Conservation (phyloP, 371 early-diverging fungal species). For the Catenaria anguillulae region DNA sequence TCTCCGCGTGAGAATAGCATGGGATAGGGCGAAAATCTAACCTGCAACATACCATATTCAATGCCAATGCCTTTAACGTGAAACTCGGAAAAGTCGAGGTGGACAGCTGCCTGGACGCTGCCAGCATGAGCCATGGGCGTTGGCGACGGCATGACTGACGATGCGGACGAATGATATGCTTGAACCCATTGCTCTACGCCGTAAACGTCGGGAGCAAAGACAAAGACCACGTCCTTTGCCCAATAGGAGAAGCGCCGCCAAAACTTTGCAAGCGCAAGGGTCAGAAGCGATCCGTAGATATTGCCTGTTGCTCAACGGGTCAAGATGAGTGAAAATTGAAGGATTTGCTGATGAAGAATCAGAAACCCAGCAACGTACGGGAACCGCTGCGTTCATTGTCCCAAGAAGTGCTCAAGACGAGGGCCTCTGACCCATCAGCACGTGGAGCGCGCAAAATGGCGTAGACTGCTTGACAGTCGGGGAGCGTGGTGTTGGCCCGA, state of each 20-base stretch:
- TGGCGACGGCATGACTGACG: not conserved
- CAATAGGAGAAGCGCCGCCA: constrained; percentile 60
- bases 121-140: constrained; percentile 39
- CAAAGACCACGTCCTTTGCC: constrained; percentile 81
- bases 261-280: constrained; percentile 58
- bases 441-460: constrained; percentile 79
- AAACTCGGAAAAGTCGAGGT: constrained; percentile 65
- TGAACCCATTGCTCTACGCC: constrained; percentile 81
- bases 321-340: constrained; percentile 13
- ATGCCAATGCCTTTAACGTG: constrained; percentile 59
- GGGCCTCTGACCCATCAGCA: constrained; percentile 77
- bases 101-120: constrained; percentile 71
- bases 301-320: constrained; percentile 35
- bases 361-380: too few species aligned
- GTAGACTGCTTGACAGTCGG: constrained; percentile 27
- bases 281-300: constrained; percentile 51
- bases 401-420: constrained; percentile 70
- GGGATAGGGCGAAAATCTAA: not conserved
- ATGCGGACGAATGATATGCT: constrained; percentile 65
- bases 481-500: not conserved
- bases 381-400: constrained; percentile 5
- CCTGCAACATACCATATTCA: constrained; percentile 42
- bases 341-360: too few species aligned
- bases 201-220: constrained; percentile 56
- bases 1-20: not conserved